Evolutionary conservation across 164 flowering plant genomes (phyloP).

Genomic region (Chimonanthus praecox): DNA sequence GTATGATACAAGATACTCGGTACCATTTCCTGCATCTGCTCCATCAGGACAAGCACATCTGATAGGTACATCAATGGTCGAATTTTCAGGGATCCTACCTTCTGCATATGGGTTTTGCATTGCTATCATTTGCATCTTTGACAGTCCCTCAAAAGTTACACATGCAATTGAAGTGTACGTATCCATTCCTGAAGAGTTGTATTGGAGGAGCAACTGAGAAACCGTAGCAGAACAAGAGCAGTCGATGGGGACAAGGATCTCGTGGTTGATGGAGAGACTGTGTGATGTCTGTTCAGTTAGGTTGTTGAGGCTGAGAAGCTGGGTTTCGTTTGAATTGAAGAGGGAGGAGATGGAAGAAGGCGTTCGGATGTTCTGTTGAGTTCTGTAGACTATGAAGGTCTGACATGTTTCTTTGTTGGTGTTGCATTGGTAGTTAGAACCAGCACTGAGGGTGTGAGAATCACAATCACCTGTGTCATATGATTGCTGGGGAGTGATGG

Average conservation of each 20-base stretch:
- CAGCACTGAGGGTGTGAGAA: constrained; percentile 8
- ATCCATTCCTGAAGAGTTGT: constrained; percentile 16
- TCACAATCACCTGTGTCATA: constrained; percentile 29
- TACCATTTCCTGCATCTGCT: constrained; percentile 6
- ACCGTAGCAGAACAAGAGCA: constrained; percentile 33
- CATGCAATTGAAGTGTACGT: constrained; percentile 27
- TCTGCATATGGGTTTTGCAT: constrained; percentile 19
- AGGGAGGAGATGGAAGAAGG: constrained; percentile 31
- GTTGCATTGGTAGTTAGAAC: constrained; percentile 37
- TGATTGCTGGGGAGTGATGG: constrained; percentile 23
- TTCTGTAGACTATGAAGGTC: constrained; percentile 44
- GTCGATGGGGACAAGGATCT: constrained; percentile 35
- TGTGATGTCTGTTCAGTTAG: constrained; percentile 13
- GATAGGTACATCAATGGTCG: constrained; percentile 29
- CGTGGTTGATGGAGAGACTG: constrained; percentile 25
- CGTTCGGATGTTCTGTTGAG: constrained; percentile 19
- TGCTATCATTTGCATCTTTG: constrained; percentile 21
- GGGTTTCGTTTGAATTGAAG: constrained; percentile 20
- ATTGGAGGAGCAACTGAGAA: constrained; percentile 26
- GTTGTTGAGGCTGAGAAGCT: constrained; percentile 29
- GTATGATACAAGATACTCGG: constrained; percentile 44
- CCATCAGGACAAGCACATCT: constrained; percentile 47
- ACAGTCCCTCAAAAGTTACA: constrained; percentile 31
- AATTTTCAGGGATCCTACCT: neutral
- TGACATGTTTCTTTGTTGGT: constrained; percentile 18